Base-by-base conservation (phyloP, 345 rosid species). In the Xanthoceras sorbifolium region DNA sequence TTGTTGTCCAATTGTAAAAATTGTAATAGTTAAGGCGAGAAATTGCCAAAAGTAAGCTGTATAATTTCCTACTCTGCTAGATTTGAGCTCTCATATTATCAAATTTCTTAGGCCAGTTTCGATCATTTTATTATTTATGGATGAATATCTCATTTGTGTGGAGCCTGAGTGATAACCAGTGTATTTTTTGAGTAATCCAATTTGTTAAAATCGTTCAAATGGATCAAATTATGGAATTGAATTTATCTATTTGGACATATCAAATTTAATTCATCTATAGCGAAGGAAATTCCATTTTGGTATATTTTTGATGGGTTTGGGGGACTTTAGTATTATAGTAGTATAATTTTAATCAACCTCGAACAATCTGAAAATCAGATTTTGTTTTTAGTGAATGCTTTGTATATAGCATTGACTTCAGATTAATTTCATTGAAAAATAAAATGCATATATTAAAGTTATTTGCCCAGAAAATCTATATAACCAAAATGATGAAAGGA, bases 1-100 rank as follows among this genome's bases (percentile, higher is more conserved):
- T 25, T 70, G 67, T 44, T 34, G 26, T 69, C 3, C 77, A 65
- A 65, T 76, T 76, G 84, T 81, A 77, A 57, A 80, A 67, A 1
- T 48, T 12, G 71, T 34, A 25, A 25, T 36, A 48, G 46, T 64
- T 20, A 70, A 65, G 71, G 32, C 61, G 72, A 61, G 71, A 65
- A 25, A 44, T 68, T 74, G 23, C 38, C 25, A 22, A 68, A 62
- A 31, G 48, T 0, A 38, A 22, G 64, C 22, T 4, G 52, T 65
- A 36, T 20, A 9, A 17, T 25, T 17, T 7, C 18, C 11, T 31
- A 32, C 22, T 11, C 25, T 32, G 44, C n/a, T 42, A 20, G 62
- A 69, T 29, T 50, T 34, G 2, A 69, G 26, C 32, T 69, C 20
- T 9, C 26, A 18, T 17, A 57, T 26, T 23, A 28, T 23, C 25